Percentiles rank a stretch among this genome's conserved stretches.
Evolutionary conservation across 768 basidiomycete genomes (phyloP).

Genomic region (Russula griseocarnosa): DNA sequence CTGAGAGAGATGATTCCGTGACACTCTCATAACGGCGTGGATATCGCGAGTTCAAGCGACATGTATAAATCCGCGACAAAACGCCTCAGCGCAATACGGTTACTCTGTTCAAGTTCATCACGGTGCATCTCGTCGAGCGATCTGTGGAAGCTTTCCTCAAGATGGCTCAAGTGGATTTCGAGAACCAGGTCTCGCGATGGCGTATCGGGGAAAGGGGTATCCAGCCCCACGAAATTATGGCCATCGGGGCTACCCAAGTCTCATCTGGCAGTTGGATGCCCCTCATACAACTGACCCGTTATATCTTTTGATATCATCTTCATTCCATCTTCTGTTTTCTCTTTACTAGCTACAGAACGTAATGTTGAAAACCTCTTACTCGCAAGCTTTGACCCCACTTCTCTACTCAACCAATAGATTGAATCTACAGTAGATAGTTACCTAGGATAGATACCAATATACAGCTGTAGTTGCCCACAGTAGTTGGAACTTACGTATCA

Average conservation of each 20-base stretch:
- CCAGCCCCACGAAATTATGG: background rate
- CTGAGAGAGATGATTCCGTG: no score
- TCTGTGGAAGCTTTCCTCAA: slow-evolving; percentile 18
- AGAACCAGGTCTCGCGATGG: background rate
- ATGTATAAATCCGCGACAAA: slow-evolving; percentile 18
- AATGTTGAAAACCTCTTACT: no score
- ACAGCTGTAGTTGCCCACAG: no score
- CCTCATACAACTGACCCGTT: slow-evolving; percentile 15
- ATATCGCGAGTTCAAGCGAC: slow-evolving; percentile 17
- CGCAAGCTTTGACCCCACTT: no score
- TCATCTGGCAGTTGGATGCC: slow-evolving; percentile 21
- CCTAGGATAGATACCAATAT: no score
- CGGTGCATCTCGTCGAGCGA: slow-evolving; percentile 8
- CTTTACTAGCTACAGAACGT: no score
- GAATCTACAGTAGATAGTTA: no score
- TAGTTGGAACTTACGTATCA: no score
- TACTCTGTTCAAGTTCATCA: slow-evolving; percentile 2
- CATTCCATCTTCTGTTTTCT: background rate
- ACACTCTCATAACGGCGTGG: slow-evolving; percentile 8
- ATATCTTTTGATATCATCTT: background rate
- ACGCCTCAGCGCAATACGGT: slow-evolving; percentile 11
- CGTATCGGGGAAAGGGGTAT: background rate
- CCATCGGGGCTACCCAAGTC: slow-evolving; percentile 20
- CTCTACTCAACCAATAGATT: no score
- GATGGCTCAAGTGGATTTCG: background rate